Conservation (phyloP, 1,284 basidiomycete species). For the Rhodofomes roseus region DNA sequence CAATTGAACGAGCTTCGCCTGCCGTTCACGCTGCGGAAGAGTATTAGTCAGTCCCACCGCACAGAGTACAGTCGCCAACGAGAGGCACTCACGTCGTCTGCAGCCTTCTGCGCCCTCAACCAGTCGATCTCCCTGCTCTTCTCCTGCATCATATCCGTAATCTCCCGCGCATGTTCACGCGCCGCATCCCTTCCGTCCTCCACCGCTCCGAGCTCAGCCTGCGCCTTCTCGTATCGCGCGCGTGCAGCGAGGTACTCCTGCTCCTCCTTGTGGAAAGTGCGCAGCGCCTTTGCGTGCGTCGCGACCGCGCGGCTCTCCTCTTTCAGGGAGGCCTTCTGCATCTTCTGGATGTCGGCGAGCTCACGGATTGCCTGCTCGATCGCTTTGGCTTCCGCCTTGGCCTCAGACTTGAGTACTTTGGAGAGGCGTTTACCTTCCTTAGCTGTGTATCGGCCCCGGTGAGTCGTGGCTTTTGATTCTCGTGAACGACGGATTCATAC, state of each 20-base stretch:
- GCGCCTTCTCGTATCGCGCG: constrained; percentile 42
- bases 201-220: constrained; percentile 33
- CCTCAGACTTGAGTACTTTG: constrained; percentile 51
- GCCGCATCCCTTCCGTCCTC: constrained; percentile 43
- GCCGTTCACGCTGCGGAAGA: constrained; percentile 5
- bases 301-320: constrained; percentile 44
- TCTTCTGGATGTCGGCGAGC: constrained; percentile 47
- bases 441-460: neutral
- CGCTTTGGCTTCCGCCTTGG: constrained; percentile 47
- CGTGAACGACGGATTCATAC: constrained; percentile 30
- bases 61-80: too few species aligned
- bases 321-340: constrained; percentile 51
- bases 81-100: constrained; percentile 39
- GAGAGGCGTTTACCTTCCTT: constrained; percentile 46
- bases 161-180: constrained; percentile 39
- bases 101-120: constrained; percentile 43
- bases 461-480: too few species aligned
- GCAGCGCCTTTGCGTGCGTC: constrained; percentile 39
- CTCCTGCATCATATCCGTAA: constrained; percentile 46
- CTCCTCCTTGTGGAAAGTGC: constrained; percentile 46
- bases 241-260: constrained; percentile 43
- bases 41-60: neutral
- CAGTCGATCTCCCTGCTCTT: constrained; percentile 53
- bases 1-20: constrained; percentile 7
- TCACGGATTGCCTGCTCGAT: constrained; percentile 45